Evolutionary conservation across 2,329 filamentous ascomycete species (phyloP).

Genomic region (Stagonosporopsis vannaccii): DNA sequence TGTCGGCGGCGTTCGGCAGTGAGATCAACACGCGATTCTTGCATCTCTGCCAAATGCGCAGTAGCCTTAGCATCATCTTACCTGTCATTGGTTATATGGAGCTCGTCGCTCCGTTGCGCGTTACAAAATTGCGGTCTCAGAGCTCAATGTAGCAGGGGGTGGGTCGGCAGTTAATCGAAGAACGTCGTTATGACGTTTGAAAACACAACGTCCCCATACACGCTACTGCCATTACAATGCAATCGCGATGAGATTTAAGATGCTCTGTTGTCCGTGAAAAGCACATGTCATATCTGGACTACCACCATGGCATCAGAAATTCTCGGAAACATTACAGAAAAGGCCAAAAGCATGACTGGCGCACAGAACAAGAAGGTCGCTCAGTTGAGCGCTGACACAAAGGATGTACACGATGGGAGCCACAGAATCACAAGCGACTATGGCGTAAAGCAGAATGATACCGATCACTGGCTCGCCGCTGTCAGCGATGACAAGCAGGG

Average conservation of each 20-base stretch:
- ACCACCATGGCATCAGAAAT: slow-evolving; percentile 43
- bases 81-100: slow-evolving; percentile 21
- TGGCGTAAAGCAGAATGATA: slow-evolving; percentile 75
- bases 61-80: slow-evolving; percentile 20
- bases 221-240: background rate
- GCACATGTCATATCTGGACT: slow-evolving; percentile 5
- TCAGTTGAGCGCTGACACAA: slow-evolving; percentile 66
- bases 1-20: slow-evolving; percentile 30
- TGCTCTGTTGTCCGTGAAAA: slow-evolving; percentile 12
- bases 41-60: slow-evolving; percentile 3
- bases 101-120: slow-evolving; percentile 3
- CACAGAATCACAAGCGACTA: slow-evolving; percentile 76
- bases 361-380: slow-evolving; percentile 62
- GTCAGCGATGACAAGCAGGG: slow-evolving; percentile 69
- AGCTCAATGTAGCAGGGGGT: slow-evolving; percentile 21
- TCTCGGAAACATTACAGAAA: slow-evolving; percentile 37
- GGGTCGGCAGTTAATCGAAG: slow-evolving; percentile 21
- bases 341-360: slow-evolving; percentile 44
- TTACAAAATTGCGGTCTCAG: slow-evolving; percentile 19
- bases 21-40: slow-evolving; percentile 22
- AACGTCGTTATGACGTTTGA: slow-evolving; percentile 33
- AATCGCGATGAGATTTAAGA: slow-evolving; percentile 5
- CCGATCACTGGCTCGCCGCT: slow-evolving; percentile 79
- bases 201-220: slow-evolving; percentile 19
- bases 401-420: slow-evolving; percentile 63